These are phyloP conservation scores for Dipodascus albidus DNA, from an alignment of 805 yeast species.

Conservation along the genomic window DNA sequence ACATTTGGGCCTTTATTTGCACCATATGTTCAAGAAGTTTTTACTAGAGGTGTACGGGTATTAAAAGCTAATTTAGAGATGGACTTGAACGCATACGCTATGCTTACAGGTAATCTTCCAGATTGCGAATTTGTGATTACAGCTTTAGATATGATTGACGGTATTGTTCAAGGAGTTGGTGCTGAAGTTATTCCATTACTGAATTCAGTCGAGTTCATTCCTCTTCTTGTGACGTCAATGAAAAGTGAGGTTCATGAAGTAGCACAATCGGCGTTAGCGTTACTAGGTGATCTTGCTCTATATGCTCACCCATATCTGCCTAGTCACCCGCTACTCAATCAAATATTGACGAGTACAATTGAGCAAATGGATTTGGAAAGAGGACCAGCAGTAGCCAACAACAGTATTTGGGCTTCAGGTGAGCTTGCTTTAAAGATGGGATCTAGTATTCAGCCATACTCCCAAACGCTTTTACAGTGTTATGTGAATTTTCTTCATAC, in stretches of 20 bases:
- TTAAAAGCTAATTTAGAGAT: slow-evolving; percentile 55
- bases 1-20: slow-evolving; percentile 74
- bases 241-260: slow-evolving; percentile 75
- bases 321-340: slow-evolving; percentile 21
- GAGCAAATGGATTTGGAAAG: slow-evolving; percentile 56
- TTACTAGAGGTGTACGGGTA: slow-evolving; percentile 63
- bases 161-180: slow-evolving; percentile 74
- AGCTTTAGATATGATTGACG: slow-evolving; percentile 82
- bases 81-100: slow-evolving; percentile 45
- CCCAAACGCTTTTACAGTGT: slow-evolving; percentile 41
- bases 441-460: slow-evolving; percentile 35
- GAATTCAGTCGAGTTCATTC: slow-evolving; percentile 27
- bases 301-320: slow-evolving; percentile 32
- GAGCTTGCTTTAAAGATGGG: slow-evolving; percentile 53
- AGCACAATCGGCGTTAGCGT: slow-evolving; percentile 85
- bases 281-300: slow-evolving; percentile 82
- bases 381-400: slow-evolving; percentile 56
- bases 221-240: slow-evolving; percentile 53
- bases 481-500: slow-evolving; percentile 50
- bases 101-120: slow-evolving; percentile 39
- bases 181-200: slow-evolving; percentile 29
- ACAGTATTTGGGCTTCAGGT: slow-evolving; percentile 91
- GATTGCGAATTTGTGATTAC: slow-evolving; percentile 88
- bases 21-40: slow-evolving; percentile 82
- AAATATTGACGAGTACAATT: slow-evolving; percentile 35